phyloP scores from a whole-genome alignment of 1,284 basidiomycete species.

The Singerocomus inundabilis region DNA sequence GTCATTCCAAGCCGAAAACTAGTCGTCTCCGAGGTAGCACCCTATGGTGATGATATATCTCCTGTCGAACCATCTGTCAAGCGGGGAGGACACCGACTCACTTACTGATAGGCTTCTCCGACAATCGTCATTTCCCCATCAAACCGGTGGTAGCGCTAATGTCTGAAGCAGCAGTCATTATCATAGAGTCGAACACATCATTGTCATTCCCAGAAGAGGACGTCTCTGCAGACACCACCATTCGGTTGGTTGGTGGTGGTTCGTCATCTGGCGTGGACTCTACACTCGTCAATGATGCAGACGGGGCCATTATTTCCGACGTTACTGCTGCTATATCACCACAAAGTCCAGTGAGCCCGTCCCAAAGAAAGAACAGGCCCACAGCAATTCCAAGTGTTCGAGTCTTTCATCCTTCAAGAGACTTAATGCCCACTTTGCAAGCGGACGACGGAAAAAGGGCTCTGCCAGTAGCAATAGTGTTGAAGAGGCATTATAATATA shows the following conservation, averaged over 20 bases:
- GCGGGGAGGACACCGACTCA: constrained; percentile 42
- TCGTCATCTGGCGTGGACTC: constrained; percentile 36
- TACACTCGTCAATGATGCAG: constrained; percentile 25
- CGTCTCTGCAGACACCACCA: constrained; percentile 37
- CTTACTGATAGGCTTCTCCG: constrained; percentile 37
- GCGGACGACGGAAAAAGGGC: constrained; percentile 52
- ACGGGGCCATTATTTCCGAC: constrained; percentile 28
- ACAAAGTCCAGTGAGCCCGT: constrained; percentile 12
- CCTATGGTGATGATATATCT: constrained; percentile 7
- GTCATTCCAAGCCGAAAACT: constrained; percentile 8
- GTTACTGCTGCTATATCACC: constrained; percentile 22
- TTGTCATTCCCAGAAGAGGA: constrained; percentile 6
- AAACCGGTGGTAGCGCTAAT: constrained; percentile 4
- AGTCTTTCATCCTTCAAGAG: constrained; percentile 58
- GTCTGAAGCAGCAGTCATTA: background rate
- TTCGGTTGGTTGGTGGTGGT: constrained; percentile 60
- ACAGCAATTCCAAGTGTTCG: constrained; percentile 51
- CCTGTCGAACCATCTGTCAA: constrained; percentile 14
- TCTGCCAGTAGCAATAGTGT: constrained; percentile 41
- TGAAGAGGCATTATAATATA: constrained; percentile 30
- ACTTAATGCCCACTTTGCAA: constrained; percentile 38
- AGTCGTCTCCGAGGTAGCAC: background rate
- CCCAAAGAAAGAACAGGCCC: constrained; percentile 29
- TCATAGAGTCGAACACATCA: constrained; percentile 9
- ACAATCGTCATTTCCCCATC: constrained; percentile 10